phyloP scores from a whole-genome alignment of 2,329 filamentous ascomycete species.

The Coniochaeta prunicola region DNA sequence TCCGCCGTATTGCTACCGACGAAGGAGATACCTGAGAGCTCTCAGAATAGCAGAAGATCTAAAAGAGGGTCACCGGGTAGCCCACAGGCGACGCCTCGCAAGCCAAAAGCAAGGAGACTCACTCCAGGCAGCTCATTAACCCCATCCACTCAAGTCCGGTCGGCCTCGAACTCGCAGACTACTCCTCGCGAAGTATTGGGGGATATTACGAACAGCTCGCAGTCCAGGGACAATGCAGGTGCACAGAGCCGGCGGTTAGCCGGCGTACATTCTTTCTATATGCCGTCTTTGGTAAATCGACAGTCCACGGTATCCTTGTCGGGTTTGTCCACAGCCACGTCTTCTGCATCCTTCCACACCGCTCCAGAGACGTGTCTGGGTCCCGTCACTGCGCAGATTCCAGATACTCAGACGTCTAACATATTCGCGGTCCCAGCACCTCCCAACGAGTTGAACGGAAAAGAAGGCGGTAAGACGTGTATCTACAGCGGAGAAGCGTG shows the following conservation, averaged over 20 bases:
- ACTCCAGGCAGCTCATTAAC: neutral
- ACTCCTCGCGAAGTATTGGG: neutral
- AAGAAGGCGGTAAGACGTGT: neutral
- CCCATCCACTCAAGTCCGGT: neutral
- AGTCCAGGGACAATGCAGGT: neutral
- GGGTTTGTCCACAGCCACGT: neutral
- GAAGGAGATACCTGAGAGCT: neutral
- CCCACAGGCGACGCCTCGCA: neutral
- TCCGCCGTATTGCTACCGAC: constrained; percentile 1
- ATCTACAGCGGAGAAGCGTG: neutral
- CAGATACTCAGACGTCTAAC: neutral
- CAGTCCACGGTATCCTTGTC: neutral
- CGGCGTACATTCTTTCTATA: neutral
- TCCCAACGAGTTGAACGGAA: neutral
- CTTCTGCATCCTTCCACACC: neutral
- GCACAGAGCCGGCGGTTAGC: neutral
- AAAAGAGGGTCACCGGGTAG: neutral
- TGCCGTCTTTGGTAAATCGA: neutral
- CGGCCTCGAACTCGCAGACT: neutral
- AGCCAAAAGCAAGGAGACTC: neutral
- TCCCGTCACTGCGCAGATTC: neutral
- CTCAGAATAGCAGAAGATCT: neutral
- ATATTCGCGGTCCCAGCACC: neutral
- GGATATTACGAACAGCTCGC: constrained; percentile 1
- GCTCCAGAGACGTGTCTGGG: neutral